Base-by-base conservation (phyloP, 1,284 basidiomycete species). In the Stygiomarasmius scandens region DNA sequence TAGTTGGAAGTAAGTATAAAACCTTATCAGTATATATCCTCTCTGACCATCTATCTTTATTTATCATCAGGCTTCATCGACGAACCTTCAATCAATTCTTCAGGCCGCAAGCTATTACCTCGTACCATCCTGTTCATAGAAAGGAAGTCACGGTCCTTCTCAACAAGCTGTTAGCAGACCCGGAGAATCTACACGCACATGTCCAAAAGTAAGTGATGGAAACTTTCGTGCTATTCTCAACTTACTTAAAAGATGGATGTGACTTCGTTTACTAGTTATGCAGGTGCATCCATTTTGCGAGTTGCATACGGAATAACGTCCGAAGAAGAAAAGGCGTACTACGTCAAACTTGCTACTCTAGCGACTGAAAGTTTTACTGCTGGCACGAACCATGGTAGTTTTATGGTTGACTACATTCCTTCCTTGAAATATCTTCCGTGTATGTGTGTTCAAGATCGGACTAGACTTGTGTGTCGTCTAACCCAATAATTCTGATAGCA, bases 331-430 rank as follows among this genome's bases (percentile, higher is more conserved):
- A 66, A 69, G 54, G 61, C 70, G 23, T 69, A 74, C 45, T 64
- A 61, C 22, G 61, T 73, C 14, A 45, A 53, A 11, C 55, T 70
- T 16, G 71, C 64, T 5, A 61, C 67, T 1, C 61, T 62, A 32
- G 70, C 71, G 14, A 49, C 68, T 12, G 46, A 62, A 34, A 58
- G 61, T 8, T 55, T 71, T 14, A 54, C 59, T 6, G 58, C 58
- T n/a, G 64, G 67, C 1, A 64, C 65, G 16, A 66, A 65, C 53
- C 64, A 69, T 20, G 71, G 71, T 5, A 58, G 64, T 3, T 74
- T 65, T 45, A 54, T 71, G 6, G 72, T 75, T 9, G 72, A 74
- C 27, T 67, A 66, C 36, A 49, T 72, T 34, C 72, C 72, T 22
- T 51, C 58, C 23, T 57, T 68, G n/a, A 66, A 63, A 50, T 52